Conservation (phyloP, 257 asterid genomes). For the Solanum chmielewskii region DNA sequence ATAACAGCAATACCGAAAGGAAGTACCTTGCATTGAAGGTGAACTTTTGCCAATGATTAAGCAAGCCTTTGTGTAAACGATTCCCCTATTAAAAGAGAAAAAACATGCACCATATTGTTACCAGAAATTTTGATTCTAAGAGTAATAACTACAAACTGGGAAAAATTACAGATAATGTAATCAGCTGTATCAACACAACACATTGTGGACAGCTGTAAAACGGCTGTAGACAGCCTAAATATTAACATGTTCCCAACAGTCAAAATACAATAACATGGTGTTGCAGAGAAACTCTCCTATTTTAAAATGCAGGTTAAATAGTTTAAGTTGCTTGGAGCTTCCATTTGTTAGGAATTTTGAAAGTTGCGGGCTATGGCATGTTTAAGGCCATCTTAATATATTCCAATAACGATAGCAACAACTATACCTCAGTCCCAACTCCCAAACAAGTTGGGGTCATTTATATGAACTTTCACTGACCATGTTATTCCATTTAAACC, state of each 20-base stretch:
- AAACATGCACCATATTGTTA: neutral
- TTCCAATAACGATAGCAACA: neutral
- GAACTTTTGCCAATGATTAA: slow-evolving; percentile 94
- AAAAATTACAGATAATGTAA: neutral
- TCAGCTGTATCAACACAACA: neutral
- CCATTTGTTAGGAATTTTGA: neutral
- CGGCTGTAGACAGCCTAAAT: neutral
- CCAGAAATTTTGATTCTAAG: neutral
- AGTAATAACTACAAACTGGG: neutral
- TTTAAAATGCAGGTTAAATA: neutral
- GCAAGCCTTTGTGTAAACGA: slow-evolving; percentile 81
- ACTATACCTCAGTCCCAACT: neutral
- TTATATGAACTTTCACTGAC: neutral
- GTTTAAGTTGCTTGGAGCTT: neutral
- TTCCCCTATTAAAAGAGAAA: slow-evolving; percentile 50
- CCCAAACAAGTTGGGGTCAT: neutral
- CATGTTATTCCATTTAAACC: neutral
- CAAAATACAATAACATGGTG: neutral
- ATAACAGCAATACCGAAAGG: neutral
- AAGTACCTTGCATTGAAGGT: slow-evolving; percentile 90
- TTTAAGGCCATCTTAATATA: neutral
- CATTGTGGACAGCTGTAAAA: neutral
- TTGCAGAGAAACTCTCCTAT: neutral
- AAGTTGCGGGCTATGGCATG: neutral
- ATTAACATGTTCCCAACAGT: neutral